Percentiles rank a stretch among this genome's conserved stretches.
phyloP scores from a whole-genome alignment of 108 stramenopile species.

The Skeletonema potamos region DNA sequence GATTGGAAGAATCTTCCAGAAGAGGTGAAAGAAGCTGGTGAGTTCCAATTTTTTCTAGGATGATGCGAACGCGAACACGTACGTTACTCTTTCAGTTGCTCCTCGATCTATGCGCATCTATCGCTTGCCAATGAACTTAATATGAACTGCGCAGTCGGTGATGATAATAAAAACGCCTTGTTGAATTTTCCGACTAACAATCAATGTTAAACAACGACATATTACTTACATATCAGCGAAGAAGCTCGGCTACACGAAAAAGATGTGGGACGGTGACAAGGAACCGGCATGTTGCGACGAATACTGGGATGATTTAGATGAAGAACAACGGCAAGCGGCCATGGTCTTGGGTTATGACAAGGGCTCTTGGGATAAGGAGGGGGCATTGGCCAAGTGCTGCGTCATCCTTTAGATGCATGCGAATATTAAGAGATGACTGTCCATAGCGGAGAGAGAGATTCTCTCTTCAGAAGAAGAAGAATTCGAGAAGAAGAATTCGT shows the following conservation, averaged over 20 bases:
- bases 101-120: background rate
- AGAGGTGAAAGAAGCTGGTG: background rate
- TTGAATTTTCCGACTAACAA: background rate
- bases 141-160: background rate
- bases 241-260: conserved; percentile 6
- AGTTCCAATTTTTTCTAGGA: too few relatives aligned
- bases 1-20: conserved; percentile 11
- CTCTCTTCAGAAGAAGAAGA: background rate
- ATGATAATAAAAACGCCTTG: too few relatives aligned
- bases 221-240: too few relatives aligned
- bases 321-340: conserved; percentile 6
- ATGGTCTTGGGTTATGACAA: conserved; percentile 1
- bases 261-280: conserved; percentile 11
- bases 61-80: too few relatives aligned
- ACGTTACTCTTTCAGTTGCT: background rate
- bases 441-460: background rate
- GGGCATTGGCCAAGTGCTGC: background rate
- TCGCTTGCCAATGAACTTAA: background rate
- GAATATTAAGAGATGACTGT: background rate
- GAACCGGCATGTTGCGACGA: conserved; percentile 5
- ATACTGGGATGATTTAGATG: conserved; percentile 18
- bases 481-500: background rate
- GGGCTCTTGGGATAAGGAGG: conserved; percentile 10
- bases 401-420: background rate
- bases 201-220: too few relatives aligned